Evolutionary conservation across 73 alveolate genomes (phyloP), one percentile per base, ranked within the genome.

Genomic region (Halteria grandinella): DNA sequence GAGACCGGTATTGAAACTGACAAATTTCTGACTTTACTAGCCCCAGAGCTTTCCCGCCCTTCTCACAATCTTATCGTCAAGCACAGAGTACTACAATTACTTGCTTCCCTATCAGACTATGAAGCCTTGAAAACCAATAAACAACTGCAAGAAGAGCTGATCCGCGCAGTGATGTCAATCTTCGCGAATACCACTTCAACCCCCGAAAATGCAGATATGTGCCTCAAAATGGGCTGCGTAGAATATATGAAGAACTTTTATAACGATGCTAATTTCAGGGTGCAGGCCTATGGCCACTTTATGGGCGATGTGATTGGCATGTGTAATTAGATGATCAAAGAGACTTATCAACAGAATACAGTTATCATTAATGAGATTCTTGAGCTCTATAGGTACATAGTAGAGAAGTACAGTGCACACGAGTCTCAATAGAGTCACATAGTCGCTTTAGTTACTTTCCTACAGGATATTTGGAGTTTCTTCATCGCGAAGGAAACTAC

Each of bases 351-450:
- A 0, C 55, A 57, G 70, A 34, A 55, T 57, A 36, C 27, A 3
- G 87, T 40, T 47, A 24, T 44, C 5, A 25, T 73, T 21, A 73
- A 75, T 75, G 87, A 75, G 41, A 49, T 75, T 4, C 70, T 75
- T 3, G 87, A 75, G 45, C 70, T 75, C 27, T 57, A 36, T 45
- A 55, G 78, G 18, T 44, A 55, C 41, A 40, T 75, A 24, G 73
- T 57, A 25, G 87, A 75, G 70, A 75, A 75, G 55, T 57, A 75
- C 52, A 39, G 78, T 10, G 12, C 80, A 23, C 69, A 66, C 31
- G 80, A 63, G 5, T 45, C 80, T 66, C 47, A 66, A 44, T 43
- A 66, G 29, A 7, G 32, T 31, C 63, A 41, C 32, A 32, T 66
- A 11, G 54, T 66, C 0, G 18, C 37, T 23, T 21, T 60, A 17